Evolutionary conservation across 441 rosid genomes (phyloP), one percentile per base, ranked within the genome.

Genomic region (Cnidoscolus chayamansa): DNA sequence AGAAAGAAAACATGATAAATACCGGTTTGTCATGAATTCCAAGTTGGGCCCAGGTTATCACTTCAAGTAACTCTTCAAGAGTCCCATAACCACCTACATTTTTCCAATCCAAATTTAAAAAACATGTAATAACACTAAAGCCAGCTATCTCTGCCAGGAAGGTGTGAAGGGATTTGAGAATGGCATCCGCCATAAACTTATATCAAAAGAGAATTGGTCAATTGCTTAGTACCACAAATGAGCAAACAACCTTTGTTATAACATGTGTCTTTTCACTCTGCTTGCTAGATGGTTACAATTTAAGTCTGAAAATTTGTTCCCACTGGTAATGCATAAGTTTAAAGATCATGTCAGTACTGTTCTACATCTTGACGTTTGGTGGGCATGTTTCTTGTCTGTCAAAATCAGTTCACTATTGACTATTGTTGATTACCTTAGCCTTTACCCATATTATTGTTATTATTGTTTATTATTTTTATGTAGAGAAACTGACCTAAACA

Each of bases 21-120:
- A 94, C 98, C 58, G 98, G 98, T 76, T 94, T 94, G 76, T 94
- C 97, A 74, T 94, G 98, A 72, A 94, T 94, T 31, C 98, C 98
- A 16, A 94, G 96, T 78, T 94, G 97, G 40, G 98, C 97, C 98
- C 98, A 92, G 30, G 97, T 78, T 73, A 91, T 94, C 17, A 90
- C 98, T 85, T 94, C 98, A 76, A 94, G 91, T 31, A 94, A 89
- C 80, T 94, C 98, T 82, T 94, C 98, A 35, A 94, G 94, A 55
- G 98, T 94, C 60, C 98, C 98, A 82, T 94, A 94, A 49, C 98
- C 98, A 72, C 98, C 98, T 93, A 72, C 67, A 78, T 65, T 59
- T n/a, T 16, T 6, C 11, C 43, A 43, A 48, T 48, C 51, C 51
- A 48, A 48, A 48, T 48, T 10, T 48, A 12, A 10, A 3, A 3